Conservation (phyloP, 176 grass and related monocot genomes). For the Triticum timopheevii region DNA sequence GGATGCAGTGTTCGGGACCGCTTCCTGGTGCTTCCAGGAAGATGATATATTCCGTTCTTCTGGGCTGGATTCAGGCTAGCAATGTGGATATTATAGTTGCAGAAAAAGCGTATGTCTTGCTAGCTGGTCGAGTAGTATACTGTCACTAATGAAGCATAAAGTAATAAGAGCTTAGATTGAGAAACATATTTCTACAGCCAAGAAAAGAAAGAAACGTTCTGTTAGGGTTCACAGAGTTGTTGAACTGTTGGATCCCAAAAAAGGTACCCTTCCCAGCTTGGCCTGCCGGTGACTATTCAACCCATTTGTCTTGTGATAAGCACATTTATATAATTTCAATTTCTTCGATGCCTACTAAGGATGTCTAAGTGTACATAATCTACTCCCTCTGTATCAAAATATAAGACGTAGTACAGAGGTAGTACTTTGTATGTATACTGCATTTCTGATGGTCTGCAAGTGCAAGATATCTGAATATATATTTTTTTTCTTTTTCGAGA, state of each 20-base stretch:
- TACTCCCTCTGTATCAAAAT: too few relatives aligned
- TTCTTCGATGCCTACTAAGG: not conserved
- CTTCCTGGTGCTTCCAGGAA: constrained; percentile 43
- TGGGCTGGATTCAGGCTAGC: constrained; percentile 35
- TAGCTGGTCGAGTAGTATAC: constrained; percentile 31
- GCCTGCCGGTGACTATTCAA: constrained; percentile 42
- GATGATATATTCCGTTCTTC: constrained; percentile 19
- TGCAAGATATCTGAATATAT: not conserved
- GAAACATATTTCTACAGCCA: not conserved
- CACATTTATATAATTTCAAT: not conserved
- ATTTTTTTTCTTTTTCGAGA: not conserved
- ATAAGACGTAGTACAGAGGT: too few relatives aligned
- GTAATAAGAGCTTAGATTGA: constrained; percentile 27
- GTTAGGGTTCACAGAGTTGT: not conserved
- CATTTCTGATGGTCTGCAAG: not conserved
- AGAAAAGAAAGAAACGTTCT: constrained; percentile 16
- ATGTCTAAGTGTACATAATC: not conserved
- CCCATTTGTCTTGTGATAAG: constrained; percentile 26
- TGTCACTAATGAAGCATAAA: constrained; percentile 12
- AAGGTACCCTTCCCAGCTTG: not conserved
- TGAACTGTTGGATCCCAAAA: constrained; percentile 8
- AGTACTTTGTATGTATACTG: too few relatives aligned
- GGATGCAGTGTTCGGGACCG: constrained; percentile 13
- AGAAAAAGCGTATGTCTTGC: not conserved
- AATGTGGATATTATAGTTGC: constrained; percentile 26